Percentiles rank a stretch among this genome's conserved stretches.
Evolutionary conservation across 75 land plant genomes (phyloP).

Genomic region (Azolla pinnata): DNA sequence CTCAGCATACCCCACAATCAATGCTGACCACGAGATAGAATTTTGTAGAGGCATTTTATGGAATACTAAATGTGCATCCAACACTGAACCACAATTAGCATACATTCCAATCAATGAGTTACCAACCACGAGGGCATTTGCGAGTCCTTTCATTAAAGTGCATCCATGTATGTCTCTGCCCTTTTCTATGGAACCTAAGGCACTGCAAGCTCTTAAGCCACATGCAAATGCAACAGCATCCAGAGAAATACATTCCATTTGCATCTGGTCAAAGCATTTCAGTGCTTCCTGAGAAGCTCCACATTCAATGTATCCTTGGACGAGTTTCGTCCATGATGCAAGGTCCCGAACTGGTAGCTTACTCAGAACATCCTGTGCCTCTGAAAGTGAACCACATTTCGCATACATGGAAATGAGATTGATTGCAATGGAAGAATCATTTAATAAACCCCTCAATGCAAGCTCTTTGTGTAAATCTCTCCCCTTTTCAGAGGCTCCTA

Average conservation of each 20-base stretch:
- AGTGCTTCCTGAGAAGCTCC: slow-evolving; percentile 22
- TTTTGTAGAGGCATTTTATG: slow-evolving; percentile 29
- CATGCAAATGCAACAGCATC: slow-evolving; percentile 30
- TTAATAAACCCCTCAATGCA: background rate
- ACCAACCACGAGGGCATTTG: slow-evolving; percentile 18
- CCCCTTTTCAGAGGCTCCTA: slow-evolving; percentile 13
- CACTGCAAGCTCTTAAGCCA: slow-evolving; percentile 35
- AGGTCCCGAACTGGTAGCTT: slow-evolving; percentile 24
- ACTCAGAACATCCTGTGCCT: background rate
- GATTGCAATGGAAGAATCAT: background rate
- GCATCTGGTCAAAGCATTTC: slow-evolving; percentile 22
- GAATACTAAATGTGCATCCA: slow-evolving; percentile 25
- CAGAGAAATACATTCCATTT: slow-evolving; percentile 16
- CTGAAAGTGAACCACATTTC: background rate
- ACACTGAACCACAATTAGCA: slow-evolving; percentile 13
- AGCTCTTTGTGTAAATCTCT: background rate
- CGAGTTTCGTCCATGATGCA: slow-evolving; percentile 39
- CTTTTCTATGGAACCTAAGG: no score
- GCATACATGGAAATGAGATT: slow-evolving; percentile 2
- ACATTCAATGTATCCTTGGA: slow-evolving; percentile 35
- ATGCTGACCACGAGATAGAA: slow-evolving; percentile 32
- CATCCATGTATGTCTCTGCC: slow-evolving; percentile 34
- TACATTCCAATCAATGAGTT: slow-evolving; percentile 38
- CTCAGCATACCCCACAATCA: slow-evolving; percentile 36
- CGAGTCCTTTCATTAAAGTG: slow-evolving; percentile 14